Evolutionary conservation across 352 stramenopile species (phyloP).

Genomic region (Pythium pyrilobum): DNA sequence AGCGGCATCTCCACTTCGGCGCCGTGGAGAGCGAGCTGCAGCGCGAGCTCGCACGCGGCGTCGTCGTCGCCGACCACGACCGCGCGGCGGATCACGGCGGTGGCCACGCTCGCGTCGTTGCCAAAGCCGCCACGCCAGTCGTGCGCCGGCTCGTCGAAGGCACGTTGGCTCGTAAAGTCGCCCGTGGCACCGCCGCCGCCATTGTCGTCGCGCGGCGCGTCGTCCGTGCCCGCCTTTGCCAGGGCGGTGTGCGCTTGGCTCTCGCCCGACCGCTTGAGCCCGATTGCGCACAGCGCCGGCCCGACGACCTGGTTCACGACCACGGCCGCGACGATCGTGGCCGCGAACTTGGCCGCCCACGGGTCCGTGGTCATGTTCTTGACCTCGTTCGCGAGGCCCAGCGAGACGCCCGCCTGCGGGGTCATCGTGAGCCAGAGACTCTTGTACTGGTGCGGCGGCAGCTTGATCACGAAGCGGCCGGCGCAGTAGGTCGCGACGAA

Average conservation of each 20-base stretch:
- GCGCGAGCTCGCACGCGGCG: slow-evolving; percentile 45
- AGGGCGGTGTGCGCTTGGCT: too few species aligned
- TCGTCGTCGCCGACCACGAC: slow-evolving; percentile 62
- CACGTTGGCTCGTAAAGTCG: too few species aligned
- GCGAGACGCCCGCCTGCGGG: slow-evolving; percentile 56
- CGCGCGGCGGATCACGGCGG: slow-evolving; percentile 28
- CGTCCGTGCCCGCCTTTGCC: too few species aligned
- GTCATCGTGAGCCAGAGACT: slow-evolving; percentile 77
- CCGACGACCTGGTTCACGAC: slow-evolving; percentile 74
- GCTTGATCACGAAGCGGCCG: slow-evolving; percentile 56
- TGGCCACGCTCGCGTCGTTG: too few species aligned
- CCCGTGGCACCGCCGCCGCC: too few species aligned
- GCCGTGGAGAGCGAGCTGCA: slow-evolving; percentile 52
- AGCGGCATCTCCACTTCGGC: slow-evolving; percentile 46
- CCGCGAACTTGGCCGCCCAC: slow-evolving; percentile 53
- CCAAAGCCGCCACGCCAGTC: not conserved
- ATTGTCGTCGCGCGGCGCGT: not conserved
- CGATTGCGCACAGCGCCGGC: slow-evolving; percentile 53
- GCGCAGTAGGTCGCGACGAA: slow-evolving; percentile 60
- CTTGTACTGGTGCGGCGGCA: slow-evolving; percentile 56
- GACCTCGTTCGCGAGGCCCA: slow-evolving; percentile 58
- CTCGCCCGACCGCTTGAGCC: slow-evolving; percentile 46
- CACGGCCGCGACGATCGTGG: slow-evolving; percentile 60
- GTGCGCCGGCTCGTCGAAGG: not conserved
- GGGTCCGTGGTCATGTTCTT: slow-evolving; percentile 37